Percentiles rank a stretch among this genome's conserved stretches.
Conservation (phyloP, 2,329 filamentous ascomycete genomes). For the Exserohilum turcica region DNA sequence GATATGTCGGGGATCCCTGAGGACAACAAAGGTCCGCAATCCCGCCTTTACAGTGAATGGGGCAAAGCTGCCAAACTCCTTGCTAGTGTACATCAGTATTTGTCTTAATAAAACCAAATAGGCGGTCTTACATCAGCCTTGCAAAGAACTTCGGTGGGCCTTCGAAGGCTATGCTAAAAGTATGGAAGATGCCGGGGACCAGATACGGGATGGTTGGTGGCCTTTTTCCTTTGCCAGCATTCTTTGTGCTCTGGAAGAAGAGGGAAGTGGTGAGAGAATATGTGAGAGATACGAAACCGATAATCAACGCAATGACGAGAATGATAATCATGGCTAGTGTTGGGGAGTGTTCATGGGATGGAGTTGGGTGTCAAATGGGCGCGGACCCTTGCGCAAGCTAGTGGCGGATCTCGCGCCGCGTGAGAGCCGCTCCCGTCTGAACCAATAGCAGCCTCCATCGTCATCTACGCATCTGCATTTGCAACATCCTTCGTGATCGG, state of each 20-base stretch:
- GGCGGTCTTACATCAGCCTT: conserved; percentile 25
- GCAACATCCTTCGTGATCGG: not conserved
- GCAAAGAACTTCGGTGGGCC: conserved; percentile 33
- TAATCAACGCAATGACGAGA: not conserved
- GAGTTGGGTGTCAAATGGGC: conserved; percentile 1
- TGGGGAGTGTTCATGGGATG: not conserved
- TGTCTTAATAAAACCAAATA: not conserved
- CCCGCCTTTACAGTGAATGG: conserved; percentile 34
- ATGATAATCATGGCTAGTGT: conserved; percentile 9
- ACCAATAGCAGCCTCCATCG: not conserved
- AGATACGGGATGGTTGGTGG: conserved; percentile 33
- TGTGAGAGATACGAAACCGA: conserved; percentile 25
- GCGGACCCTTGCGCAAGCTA: conserved; percentile 3
- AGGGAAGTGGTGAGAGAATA: conserved; percentile 26
- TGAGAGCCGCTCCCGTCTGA: not conserved
- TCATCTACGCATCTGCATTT: not conserved
- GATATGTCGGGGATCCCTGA: conserved; percentile 31
- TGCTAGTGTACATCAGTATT: conserved; percentile 20
- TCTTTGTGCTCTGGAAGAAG: conserved; percentile 26
- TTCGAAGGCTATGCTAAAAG: conserved; percentile 21
- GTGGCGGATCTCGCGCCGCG: not conserved
- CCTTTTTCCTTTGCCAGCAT: conserved; percentile 12
- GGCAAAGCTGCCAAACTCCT: conserved; percentile 28
- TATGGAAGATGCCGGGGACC: conserved; percentile 30
- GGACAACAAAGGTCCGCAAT: conserved; percentile 21